These are phyloP conservation scores for Mortierella sp. DNA, from an alignment of 371 early-diverging fungal genomes.

Conservation along the genomic window DNA sequence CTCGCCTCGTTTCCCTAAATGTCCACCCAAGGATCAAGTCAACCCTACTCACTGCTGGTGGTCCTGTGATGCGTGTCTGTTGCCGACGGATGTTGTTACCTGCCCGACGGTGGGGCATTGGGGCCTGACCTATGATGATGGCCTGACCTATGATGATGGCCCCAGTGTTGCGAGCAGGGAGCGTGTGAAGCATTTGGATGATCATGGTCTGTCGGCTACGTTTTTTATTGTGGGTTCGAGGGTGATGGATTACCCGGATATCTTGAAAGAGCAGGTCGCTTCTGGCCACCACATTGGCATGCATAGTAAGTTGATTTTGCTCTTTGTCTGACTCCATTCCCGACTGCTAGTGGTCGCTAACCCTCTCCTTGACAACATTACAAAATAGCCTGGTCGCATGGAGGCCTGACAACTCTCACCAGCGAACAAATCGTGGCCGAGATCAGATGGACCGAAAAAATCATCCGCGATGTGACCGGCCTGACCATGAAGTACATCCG, in stretches of 20 bases:
- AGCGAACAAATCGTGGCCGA: conserved; percentile 82
- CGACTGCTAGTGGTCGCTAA: neutral
- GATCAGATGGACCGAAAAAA: conserved; percentile 73
- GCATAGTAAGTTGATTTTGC: conserved; percentile 43
- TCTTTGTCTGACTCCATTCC: neutral
- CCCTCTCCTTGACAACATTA: conserved; percentile 28
- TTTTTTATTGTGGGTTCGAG: conserved; percentile 74
- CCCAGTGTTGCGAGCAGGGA: conserved; percentile 63
- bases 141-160: conserved; percentile 76
- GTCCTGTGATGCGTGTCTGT: conserved; percentile 53
- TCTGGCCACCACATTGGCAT: conserved; percentile 53
- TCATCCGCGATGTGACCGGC: conserved; percentile 69
- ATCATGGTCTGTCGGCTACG: conserved; percentile 66
- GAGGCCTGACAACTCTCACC: conserved; percentile 76
- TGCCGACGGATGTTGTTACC: conserved; percentile 34
- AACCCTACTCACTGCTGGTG: conserved; percentile 43
- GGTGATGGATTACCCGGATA: conserved; percentile 65
- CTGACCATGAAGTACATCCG: conserved; percentile 58
- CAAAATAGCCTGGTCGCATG: conserved; percentile 79
- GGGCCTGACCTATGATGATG: conserved; percentile 72
- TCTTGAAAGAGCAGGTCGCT: conserved; percentile 50
- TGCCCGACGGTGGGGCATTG: conserved; percentile 46
- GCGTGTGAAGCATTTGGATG: conserved; percentile 63
- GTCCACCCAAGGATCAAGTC: conserved; percentile 24
- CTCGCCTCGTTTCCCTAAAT: conserved; percentile 40